Base-by-base conservation (phyloP, 2,329 filamentous ascomycete species). In the Fusarium torreyae region DNA sequence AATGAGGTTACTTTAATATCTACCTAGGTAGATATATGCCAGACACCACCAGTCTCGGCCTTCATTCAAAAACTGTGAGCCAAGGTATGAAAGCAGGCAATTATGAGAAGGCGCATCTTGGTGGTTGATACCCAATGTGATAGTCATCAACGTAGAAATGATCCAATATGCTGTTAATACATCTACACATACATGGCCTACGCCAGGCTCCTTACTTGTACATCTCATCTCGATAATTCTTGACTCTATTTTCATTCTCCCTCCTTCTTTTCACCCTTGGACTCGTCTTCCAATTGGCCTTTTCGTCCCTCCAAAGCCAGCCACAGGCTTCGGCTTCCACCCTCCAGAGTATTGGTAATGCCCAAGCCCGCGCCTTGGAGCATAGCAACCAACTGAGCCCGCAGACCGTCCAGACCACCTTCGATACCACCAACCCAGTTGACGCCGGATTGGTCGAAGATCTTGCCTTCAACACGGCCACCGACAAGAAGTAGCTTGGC, bases 401-500 rank as follows among this genome's bases (percentile, higher is more conserved):
- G 87, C 75, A 99, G 83, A 6, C 92, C 92, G 39, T 94, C 91
- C 68, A 97, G 79, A 39, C 94, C 94, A 63, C 93, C 94, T 71
- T 92, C 85, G 73, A 98, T 97, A 36, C 91, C 86, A 59, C 94
- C 87, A 33, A 90, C 84, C 86, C 86, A 89, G 72, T 81, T 83
- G 50, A 90, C 79, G 56, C 92, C 92, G 13, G 91, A 89, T 46
- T 87, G 80, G 77, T 98, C 94, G 75, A 97, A 94, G 33, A 94
- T 88, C 79, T 89, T 91, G 67, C 92, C 92, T 77, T 99, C 96
- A 31, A 98, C 88, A 52, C 96, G 87, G 15, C 94, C 94, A 54
- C 94, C 96, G 15, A 99, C 82, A 34, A 99, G 81, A 78, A 97
- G 85, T 68, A 99, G 81, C 82, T 99, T 99, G 75, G 94, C 89